Percentiles rank a stretch among this genome's conserved stretches.
These are phyloP conservation scores for Thelonectria discophora DNA, from an alignment of 2,329 filamentous ascomycete species.

Conservation along the genomic window DNA sequence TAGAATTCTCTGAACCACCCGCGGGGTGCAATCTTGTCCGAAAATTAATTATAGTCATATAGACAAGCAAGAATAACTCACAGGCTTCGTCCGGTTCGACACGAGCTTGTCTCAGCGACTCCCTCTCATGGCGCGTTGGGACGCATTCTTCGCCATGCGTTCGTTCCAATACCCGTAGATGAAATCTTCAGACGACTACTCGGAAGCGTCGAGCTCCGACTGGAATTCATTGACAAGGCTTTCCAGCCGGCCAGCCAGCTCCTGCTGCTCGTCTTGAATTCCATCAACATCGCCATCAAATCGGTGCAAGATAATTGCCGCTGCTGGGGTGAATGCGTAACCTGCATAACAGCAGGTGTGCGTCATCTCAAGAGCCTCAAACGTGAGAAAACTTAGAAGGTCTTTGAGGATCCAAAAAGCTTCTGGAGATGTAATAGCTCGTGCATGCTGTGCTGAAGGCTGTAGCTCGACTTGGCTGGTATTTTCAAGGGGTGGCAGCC, in stretches of 20 bases:
- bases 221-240: not conserved
- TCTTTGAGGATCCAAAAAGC: not conserved
- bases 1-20: rapidly evolving
- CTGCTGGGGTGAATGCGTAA: rapidly evolving
- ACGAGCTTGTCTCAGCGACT: not conserved
- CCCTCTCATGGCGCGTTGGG: not conserved
- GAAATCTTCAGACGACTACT: not conserved
- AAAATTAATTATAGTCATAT: not conserved
- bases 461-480: not conserved
- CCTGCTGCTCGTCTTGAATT: conserved; percentile 4
- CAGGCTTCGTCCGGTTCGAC: not conserved
- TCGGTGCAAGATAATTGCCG: not conserved
- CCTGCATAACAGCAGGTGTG: conserved; percentile 9
- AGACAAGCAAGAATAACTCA: not conserved
- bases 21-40: not conserved
- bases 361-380: conserved; percentile 15
- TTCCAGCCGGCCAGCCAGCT: conserved; percentile 2
- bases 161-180: not conserved
- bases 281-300: not conserved
- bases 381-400: not conserved
- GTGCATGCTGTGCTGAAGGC: no score
- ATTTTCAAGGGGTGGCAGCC: not conserved
- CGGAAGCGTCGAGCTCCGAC: not conserved
- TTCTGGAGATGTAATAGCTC: not conserved
- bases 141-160: conserved; percentile 10